Evolutionary conservation across 345 rosid species (phyloP), one percentile per base, ranked within the genome.

Genomic region (Linum trigynum): DNA sequence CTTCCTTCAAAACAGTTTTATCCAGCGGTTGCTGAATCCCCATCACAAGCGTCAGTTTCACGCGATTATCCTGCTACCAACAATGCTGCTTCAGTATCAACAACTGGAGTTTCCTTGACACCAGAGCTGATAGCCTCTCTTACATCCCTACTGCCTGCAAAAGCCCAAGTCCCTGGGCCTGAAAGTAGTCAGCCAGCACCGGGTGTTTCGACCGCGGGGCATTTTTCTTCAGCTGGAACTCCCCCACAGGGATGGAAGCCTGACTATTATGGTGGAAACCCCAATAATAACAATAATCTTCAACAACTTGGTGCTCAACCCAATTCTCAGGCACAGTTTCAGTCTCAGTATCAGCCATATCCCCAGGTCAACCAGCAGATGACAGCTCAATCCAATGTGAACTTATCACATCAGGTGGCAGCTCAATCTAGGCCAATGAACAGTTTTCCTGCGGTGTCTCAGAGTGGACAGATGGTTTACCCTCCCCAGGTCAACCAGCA

Each of bases 101-200:
- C 77, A 78, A 65, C 83, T n/a, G 86, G 95, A 63, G 78, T 85
- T 39, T 75, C 82, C 37, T 78, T 90, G 62, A 85, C 99, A 1
- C 97, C 96, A 0, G 96, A 94, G 75, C 86, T 90, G 43, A 76
- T 94, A 69, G 94, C 96, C 55, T 82, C 86, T 70, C 80, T 94
- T 74, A 73, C 91, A 50, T 75, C 86, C 57, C 71, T 94, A 23
- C 65, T 94, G 67, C 99, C 97, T 36, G 65, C 80, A 63, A 77
- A 73, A 74, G 60, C 81, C 63, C 87, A 83, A 48, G 65, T 84
- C 55, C 38, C 84, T 67, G 55, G 71, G 38, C 55, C 76, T 35
- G 87, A 81, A 68, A 61, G 74, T 80, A 75, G 75, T 59, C 96
- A 79, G 65, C 75, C 74, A 59, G 57, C 71, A 60, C 55, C 77